These are phyloP conservation scores for Monsonia emarginata DNA, from an alignment of 441 rosid genomes.

Conservation along the genomic window DNA sequence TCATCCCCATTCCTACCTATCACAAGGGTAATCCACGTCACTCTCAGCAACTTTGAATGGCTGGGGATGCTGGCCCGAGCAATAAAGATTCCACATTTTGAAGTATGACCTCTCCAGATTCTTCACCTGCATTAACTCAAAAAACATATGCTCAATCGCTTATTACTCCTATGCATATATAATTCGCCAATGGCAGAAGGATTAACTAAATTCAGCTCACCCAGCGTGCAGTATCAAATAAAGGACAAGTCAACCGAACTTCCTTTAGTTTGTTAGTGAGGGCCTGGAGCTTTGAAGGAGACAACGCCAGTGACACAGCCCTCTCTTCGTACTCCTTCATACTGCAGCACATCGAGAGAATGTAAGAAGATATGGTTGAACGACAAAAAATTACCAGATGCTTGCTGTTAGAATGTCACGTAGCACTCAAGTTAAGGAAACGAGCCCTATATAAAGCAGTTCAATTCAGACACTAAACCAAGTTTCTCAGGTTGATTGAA, in stretches of 20 bases:
- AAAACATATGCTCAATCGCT: neutral
- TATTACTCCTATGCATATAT: neutral
- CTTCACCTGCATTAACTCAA: slow-evolving; percentile 43
- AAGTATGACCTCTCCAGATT: slow-evolving; percentile 84
- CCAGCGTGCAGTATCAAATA: slow-evolving; percentile 89
- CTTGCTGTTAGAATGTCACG: no score
- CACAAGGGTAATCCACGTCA: slow-evolving; percentile 64
- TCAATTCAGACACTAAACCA: no score
- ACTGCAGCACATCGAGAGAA: slow-evolving; percentile 24
- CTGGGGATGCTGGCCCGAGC: slow-evolving; percentile 62
- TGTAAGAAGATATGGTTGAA: no score
- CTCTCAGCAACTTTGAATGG: slow-evolving; percentile 74
- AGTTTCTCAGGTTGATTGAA: neutral
- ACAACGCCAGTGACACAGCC: slow-evolving; percentile 69
- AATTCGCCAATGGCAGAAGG: neutral
- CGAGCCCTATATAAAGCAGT: no score
- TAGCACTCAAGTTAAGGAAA: no score
- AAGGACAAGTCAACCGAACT: slow-evolving; percentile 69
- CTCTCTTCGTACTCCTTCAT: slow-evolving; percentile 89
- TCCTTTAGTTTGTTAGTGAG: slow-evolving; percentile 59
- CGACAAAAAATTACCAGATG: no score
- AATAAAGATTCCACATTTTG: slow-evolving; percentile 88
- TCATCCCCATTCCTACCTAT: slow-evolving; percentile 33
- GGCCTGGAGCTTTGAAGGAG: slow-evolving; percentile 59
- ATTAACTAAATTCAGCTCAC: slow-evolving; percentile 42